Conservation (phyloP, 768 basidiomycete species). For the Lactarius sanguifluus region DNA sequence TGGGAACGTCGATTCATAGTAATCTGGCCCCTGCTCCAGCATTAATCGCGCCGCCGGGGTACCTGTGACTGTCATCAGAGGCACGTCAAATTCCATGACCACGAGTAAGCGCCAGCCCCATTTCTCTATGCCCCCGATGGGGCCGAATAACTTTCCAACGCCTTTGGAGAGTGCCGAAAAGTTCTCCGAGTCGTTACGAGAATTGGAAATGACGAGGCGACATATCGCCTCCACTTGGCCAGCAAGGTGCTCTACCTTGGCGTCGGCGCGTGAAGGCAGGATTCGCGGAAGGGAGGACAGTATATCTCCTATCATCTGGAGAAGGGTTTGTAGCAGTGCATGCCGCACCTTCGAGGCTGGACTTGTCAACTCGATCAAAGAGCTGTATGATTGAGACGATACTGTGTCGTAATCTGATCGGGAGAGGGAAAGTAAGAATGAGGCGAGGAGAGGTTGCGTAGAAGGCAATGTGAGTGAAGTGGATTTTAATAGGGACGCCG, state of each 20-base stretch:
- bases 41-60: constrained; percentile 53
- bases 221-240: constrained; percentile 72
- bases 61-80: constrained; percentile 47
- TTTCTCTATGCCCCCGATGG: constrained; percentile 80
- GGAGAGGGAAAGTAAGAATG: constrained; percentile 73
- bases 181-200: constrained; percentile 25
- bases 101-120: constrained; percentile 89
- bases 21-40: constrained; percentile 51
- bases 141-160: constrained; percentile 69
- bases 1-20: constrained; percentile 51
- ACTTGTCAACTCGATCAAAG: constrained; percentile 48
- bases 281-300: constrained; percentile 71
- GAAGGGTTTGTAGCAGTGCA: constrained; percentile 53
- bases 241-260: constrained; percentile 69
- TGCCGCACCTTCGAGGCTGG: constrained; percentile 44
- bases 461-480: constrained; percentile 67
- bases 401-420: constrained; percentile 57
- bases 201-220: constrained; percentile 40
- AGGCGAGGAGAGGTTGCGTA: constrained; percentile 63
- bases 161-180: constrained; percentile 49
- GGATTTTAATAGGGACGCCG: constrained; percentile 49
- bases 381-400: constrained; percentile 45
- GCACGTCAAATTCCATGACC: constrained; percentile 71
- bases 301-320: constrained; percentile 62
- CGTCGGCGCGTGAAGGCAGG: constrained; percentile 67